These are phyloP conservation scores for Pseudozyma thailandica DNA, from an alignment of 1,284 basidiomycete genomes.

Conservation along the genomic window DNA sequence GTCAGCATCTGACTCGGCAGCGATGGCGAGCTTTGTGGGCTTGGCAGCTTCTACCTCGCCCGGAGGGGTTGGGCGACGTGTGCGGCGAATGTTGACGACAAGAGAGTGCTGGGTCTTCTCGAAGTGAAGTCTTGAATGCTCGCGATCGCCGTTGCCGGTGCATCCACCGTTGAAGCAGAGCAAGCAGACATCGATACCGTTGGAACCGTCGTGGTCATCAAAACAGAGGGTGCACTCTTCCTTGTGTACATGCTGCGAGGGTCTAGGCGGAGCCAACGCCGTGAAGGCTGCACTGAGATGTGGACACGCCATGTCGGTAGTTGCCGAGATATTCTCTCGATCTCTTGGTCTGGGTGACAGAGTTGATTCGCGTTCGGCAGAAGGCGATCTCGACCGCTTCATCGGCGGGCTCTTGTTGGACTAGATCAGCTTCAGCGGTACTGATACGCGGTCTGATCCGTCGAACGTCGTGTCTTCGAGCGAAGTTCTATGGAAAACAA, in stretches of 20 bases:
- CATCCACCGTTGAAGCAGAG: conserved; percentile 86
- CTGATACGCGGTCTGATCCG: no score
- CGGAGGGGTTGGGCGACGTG: conserved; percentile 69
- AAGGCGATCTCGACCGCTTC: conserved; percentile 45
- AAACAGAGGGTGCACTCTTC: conserved; percentile 97
- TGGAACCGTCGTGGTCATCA: conserved; percentile 79
- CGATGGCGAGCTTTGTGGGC: conserved; percentile 87
- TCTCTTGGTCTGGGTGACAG: conserved; percentile 14
- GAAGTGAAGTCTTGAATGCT: conserved; percentile 59
- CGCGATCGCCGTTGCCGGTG: conserved; percentile 47
- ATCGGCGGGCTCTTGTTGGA: conserved; percentile 16
- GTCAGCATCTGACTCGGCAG: conserved; percentile 85
- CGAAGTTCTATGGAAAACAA: no score
- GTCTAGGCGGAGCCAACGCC: conserved; percentile 49
- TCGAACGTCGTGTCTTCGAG: no score
- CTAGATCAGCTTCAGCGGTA: not conserved
- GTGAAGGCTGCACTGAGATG: conserved; percentile 54
- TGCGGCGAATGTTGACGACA: conserved; percentile 84
- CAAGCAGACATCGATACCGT: conserved; percentile 89
- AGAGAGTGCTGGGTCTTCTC: conserved; percentile 76
- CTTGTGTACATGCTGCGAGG: conserved; percentile 73
- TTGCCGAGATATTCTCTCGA: not conserved
- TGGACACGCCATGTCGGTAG: conserved; percentile 52
- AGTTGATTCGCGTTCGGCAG: conserved; percentile 12
- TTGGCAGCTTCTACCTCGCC: conserved; percentile 7